Evolutionary conservation across 1,284 basidiomycete species (phyloP).

Genomic region (Heterobasidion occidentale): DNA sequence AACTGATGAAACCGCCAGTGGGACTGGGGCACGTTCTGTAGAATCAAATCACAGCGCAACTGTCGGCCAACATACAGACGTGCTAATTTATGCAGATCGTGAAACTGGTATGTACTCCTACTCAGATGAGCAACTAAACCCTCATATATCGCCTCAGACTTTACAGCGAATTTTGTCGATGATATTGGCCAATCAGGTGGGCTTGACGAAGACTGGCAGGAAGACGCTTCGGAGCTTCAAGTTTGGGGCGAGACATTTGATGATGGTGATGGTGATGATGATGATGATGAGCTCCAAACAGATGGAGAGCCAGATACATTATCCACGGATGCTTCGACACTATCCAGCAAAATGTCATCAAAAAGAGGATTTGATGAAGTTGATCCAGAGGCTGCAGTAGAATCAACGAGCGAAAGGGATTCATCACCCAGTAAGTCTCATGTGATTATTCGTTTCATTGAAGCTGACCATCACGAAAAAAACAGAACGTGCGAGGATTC

Average conservation of each 20-base stretch:
- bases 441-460: neutral
- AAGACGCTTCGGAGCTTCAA: neutral
- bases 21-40: neutral
- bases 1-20: neutral
- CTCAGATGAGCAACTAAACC: neutral
- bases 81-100: neutral
- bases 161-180: neutral
- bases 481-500: too few species aligned
- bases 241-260: neutral
- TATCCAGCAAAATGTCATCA: neutral
- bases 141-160: neutral
- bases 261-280: neutral
- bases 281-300: neutral
- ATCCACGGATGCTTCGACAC: neutral
- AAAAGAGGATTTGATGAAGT: neutral
- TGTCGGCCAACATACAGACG: neutral
- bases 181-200: neutral
- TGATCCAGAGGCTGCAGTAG: constrained; percentile 2
- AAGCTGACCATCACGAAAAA: too few species aligned
- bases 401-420: neutral
- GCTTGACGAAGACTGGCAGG: neutral
- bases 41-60: neutral
- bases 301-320: neutral
- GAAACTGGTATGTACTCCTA: neutral
- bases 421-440: neutral